A percentile compares a stretch with the other conserved stretches of the same genome.
Evolutionary conservation across 352 stramenopile species (phyloP).

Genomic region (Phytophthora citricola): DNA sequence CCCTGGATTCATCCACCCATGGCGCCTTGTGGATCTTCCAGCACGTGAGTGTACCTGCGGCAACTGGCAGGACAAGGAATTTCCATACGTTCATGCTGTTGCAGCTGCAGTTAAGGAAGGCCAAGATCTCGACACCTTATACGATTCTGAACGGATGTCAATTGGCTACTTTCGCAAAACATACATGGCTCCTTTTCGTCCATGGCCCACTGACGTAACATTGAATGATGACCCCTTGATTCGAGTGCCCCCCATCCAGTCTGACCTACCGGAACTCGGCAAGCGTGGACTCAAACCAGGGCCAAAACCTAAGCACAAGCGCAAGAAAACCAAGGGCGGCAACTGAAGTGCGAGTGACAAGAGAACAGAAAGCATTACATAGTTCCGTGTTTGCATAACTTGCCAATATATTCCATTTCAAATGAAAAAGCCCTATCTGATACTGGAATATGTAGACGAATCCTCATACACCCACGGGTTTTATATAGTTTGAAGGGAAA

Average conservation of each 20-base stretch:
- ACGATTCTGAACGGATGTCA: background rate
- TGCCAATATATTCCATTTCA: too few species aligned
- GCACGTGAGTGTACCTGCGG: background rate
- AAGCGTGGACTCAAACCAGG: constrained; percentile 7
- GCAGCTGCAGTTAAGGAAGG: background rate
- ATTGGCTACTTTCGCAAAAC: constrained; percentile 4
- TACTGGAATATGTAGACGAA: too few species aligned
- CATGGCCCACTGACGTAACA: constrained; percentile 7
- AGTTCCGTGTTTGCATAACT: background rate
- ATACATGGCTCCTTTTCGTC: constrained; percentile 3
- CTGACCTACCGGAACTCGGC: background rate
- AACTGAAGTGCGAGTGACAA: background rate
- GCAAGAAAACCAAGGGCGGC: constrained; percentile 2
- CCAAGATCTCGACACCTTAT: background rate
- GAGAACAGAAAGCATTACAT: background rate
- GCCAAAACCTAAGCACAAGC: background rate
- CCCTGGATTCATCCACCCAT: background rate
- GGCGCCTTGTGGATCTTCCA: background rate
- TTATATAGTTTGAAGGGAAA: too few species aligned
- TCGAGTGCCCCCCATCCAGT: background rate
- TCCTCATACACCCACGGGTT: too few species aligned
- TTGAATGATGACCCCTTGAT: background rate
- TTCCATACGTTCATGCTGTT: background rate
- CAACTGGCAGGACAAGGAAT: background rate
- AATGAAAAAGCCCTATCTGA: too few species aligned